Evolutionary conservation across 108 stramenopile genomes (phyloP).

Genomic region (Mediolabrus comicus): DNA sequence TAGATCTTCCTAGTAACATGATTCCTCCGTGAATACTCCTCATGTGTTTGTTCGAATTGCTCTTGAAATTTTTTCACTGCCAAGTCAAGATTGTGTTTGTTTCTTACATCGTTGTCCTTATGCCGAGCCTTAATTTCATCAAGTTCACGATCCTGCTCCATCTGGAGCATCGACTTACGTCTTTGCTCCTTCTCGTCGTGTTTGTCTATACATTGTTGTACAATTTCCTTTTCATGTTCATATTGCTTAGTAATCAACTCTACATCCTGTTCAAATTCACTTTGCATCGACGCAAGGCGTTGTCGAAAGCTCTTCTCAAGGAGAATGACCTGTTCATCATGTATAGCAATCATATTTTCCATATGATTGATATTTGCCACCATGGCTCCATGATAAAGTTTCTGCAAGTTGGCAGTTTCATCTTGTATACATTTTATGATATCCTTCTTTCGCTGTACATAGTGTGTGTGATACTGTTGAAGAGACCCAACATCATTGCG

Average conservation of each 20-base stretch:
- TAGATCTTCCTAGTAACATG: constrained; percentile 24
- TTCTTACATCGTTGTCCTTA: constrained; percentile 16
- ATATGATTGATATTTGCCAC: constrained; percentile 29
- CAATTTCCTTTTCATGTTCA: constrained; percentile 11
- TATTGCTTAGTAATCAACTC: constrained; percentile 20
- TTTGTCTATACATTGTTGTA: constrained; percentile 14
- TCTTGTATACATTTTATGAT: constrained; percentile 23
- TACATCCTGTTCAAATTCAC: constrained; percentile 14
- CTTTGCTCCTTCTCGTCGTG: constrained; percentile 19
- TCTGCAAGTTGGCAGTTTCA: constrained; percentile 30
- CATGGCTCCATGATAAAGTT: constrained; percentile 28
- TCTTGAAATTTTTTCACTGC: constrained; percentile 28
- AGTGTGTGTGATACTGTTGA: constrained; percentile 29
- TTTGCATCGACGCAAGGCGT: constrained; percentile 19
- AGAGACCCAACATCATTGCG: constrained; percentile 29
- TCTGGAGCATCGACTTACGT: constrained; percentile 8
- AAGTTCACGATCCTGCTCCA: constrained; percentile 30
- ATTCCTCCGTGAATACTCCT: constrained; percentile 29
- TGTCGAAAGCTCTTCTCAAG: constrained; percentile 30
- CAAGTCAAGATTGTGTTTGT: constrained; percentile 18
- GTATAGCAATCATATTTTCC: constrained; percentile 29
- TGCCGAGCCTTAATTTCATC: constrained; percentile 36
- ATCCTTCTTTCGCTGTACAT: constrained; percentile 28
- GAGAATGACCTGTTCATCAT: constrained; percentile 33
- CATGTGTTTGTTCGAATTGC: constrained; percentile 26